Base-by-base conservation (phyloP, 208 protist genomes). In the Leptomonas pyrrhocoris region DNA sequence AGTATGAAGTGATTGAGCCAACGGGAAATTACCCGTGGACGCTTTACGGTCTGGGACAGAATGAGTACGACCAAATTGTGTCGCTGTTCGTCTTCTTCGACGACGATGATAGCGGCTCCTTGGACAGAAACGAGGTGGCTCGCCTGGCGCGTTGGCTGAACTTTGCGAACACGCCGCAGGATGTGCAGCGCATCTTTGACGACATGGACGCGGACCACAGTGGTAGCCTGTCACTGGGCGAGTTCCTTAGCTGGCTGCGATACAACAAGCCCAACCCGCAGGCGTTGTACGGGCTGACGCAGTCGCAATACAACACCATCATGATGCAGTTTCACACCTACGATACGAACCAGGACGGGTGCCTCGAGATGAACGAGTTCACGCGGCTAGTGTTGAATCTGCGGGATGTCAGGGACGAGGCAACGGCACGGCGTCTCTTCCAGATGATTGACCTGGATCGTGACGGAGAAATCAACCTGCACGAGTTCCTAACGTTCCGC, bases 271-370 rank as follows among this genome's bases (percentile, higher is more conserved):
- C 91, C 3, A 81, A 93, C 61, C 87, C 91, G 27, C 60, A 85
- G 42, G 57, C 80, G 1, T 74, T 93, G 18, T 96, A 96, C 58
- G 88, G 88, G 2, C 73, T 94, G 11, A 86, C 83, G 23, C 88
- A 94, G 61, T 50, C 79, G 16, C 81, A 96, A 62, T 96, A 96
- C 81, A 90, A 93, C 66, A 88, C 83, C 19, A 80, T 94, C 31
- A 91, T 96, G 88, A 92, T 96, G 81, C 88, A 96, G 66, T 94
- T 94, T 61, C 88, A 82, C 68, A 70, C 63, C 23, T 93, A 91
- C 78, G 86, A 94, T 70, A 69, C 25, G 40, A 82, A 94, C 46
- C 80, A 91, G 40, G 84, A 93, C 64, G 91, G 91, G 13, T 65
- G 74, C 25, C 58, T 94, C 3, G 73, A 83, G 27, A 56, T 81